Base-by-base conservation (phyloP, 495 filamentous ascomycete genomes). In the Polyplosphaeria fusca region DNA sequence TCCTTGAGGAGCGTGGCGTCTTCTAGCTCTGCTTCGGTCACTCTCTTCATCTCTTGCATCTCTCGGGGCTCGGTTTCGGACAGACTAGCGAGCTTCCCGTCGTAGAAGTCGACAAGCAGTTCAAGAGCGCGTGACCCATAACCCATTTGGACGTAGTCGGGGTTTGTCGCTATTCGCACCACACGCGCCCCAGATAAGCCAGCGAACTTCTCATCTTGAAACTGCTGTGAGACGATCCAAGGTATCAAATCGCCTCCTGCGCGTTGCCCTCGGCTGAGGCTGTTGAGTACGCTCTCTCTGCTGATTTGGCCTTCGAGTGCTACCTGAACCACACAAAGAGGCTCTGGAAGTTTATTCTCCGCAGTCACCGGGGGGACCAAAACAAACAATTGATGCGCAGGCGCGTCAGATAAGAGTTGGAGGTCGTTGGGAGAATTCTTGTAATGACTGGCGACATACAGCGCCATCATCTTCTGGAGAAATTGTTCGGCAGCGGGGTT, bases 381-480 rank as follows among this genome's bases (percentile, higher is more conserved):
- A 25, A 96, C 94, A 66, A 90, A 97, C 16, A 99, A 84, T 70
- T 97, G 91, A 67, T 99, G 94, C 0, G 93, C 92, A 11, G 94
- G 94, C 5, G 94, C 93, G 74, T 99, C 94, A 61, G 86, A 91
- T 87, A 99, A 93, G 28, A 99, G 82, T 69, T 97, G 94, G 24
- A 99, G 79, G 67, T 99, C 94, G 65, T 99, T 96, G 3, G 94
- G 94, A 1, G 91, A 90, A 71, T 99, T 99, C 72, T 97, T 97
- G 76, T 99, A 96, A 68, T 96, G 91, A 67, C 87, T 92, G 16
- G 94, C 91, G n/a, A 97, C 93, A 64, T 96, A 97, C 1, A 99
- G 81, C 9, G 91, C 88, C 72, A 99, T 91, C 90, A 97, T 96
- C 58, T 95, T 88, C 67, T 97, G 94, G 42, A 99, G 77, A 73